phyloP scores from a whole-genome alignment of 2,329 filamentous ascomycete species.

The Colletotrichum sp. region DNA sequence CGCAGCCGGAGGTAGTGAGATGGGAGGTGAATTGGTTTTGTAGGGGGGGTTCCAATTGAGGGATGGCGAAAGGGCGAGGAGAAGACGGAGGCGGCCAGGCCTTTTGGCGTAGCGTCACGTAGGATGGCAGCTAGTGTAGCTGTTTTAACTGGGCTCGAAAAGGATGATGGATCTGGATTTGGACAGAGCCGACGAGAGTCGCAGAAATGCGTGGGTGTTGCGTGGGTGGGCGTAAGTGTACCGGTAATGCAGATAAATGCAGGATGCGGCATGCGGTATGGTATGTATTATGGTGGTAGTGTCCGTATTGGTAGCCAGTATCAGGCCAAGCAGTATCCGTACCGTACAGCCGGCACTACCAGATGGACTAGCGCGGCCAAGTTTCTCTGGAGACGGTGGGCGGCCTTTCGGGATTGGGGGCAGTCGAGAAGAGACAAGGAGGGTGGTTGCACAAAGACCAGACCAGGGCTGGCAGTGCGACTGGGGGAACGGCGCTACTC shows the following conservation, averaged over 20 bases:
- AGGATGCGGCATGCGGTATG: constrained; percentile 2
- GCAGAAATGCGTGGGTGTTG: neutral
- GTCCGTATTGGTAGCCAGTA: neutral
- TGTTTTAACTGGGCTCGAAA: neutral
- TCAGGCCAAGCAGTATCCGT: constrained; percentile 2
- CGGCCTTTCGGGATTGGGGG: neutral
- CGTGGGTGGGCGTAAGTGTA: neutral
- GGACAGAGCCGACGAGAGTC: neutral
- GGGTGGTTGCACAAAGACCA: constrained; percentile 12
- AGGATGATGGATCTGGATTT: constrained; percentile 1
- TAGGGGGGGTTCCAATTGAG: neutral
- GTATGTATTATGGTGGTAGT: neutral
- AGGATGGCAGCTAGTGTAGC: constrained; percentile 1
- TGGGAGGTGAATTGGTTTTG: neutral
- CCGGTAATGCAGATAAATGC: neutral
- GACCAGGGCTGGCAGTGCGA: constrained; percentile 4
- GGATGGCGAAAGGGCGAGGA: neutral
- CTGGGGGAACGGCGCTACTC: neutral
- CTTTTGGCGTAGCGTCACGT: neutral
- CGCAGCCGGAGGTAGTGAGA: neutral
- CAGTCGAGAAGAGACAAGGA: neutral
- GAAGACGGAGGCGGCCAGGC: neutral
- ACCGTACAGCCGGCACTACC: constrained; percentile 11
- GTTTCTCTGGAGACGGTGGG: constrained; percentile 5
- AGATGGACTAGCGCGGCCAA: constrained; percentile 1